phyloP scores from a whole-genome alignment of 148 eudicot genomes.

The Chenopodium quinoa region DNA sequence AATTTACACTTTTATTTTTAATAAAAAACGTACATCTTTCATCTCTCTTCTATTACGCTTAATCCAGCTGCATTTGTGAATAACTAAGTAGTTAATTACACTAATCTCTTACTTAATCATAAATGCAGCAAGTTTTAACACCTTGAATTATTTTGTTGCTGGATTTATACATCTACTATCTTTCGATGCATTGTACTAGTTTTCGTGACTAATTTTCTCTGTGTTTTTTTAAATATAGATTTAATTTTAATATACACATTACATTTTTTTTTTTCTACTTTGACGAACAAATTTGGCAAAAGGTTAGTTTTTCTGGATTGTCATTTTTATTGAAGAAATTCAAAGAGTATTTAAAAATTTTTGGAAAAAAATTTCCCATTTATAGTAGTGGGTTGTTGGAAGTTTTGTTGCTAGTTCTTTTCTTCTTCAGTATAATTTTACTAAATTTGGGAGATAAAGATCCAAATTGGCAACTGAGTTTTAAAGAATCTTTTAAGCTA shows the following conservation, averaged over 20 bases:
- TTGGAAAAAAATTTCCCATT: neutral
- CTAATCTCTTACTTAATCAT: neutral
- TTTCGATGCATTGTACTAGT: constrained; percentile 26
- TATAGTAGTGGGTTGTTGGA: constrained; percentile 1
- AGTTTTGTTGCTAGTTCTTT: constrained; percentile 1
- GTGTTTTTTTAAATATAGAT: neutral
- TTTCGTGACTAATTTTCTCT: neutral
- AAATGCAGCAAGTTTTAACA: constrained; percentile 16
- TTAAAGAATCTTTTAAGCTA: neutral
- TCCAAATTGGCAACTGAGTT: constrained; percentile 35
- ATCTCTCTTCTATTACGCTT: neutral
- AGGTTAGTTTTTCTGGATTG: neutral
- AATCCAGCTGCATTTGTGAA: constrained; percentile 11
- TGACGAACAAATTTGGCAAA: neutral
- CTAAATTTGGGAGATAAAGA: constrained; percentile 15
- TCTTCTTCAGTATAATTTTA: neutral
- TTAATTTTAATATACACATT: neutral
- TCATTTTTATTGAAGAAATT: constrained; percentile 1
- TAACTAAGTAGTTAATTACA: neutral
- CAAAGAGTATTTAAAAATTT: neutral
- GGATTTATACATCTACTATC: constrained; percentile 11
- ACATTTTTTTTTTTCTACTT: neutral
- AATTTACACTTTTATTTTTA: neutral
- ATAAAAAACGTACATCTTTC: neutral
- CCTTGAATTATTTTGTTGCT: constrained; percentile 18